phyloP scores from a whole-genome alignment of 2,329 filamentous ascomycete species.

The Exophiala lecanii-corni region DNA sequence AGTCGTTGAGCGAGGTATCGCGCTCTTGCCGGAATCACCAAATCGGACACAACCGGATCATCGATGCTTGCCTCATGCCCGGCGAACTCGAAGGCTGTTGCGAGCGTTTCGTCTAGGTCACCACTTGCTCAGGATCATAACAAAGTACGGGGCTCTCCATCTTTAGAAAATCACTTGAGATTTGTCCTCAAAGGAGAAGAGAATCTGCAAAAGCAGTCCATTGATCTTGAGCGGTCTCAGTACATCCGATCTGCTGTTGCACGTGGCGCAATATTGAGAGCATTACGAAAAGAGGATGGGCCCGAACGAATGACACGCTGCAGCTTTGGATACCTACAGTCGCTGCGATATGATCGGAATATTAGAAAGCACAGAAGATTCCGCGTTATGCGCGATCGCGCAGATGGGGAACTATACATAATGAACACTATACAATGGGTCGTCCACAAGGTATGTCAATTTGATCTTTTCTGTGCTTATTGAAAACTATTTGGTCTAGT shows the following conservation, averaged over 20 bases:
- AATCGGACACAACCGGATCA: not conserved
- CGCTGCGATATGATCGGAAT: slow-evolving; percentile 19
- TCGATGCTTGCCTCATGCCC: not conserved
- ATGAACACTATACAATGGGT: slow-evolving; percentile 27
- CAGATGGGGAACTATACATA: slow-evolving; percentile 25
- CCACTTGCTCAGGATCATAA: no score
- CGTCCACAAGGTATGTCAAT: slow-evolving; percentile 22
- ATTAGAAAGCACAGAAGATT: slow-evolving; percentile 15
- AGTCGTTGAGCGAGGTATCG: not conserved
- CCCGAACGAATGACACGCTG: slow-evolving; percentile 27
- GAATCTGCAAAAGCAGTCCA: not conserved
- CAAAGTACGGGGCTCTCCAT: slow-evolving; percentile 23
- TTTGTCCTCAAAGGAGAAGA: slow-evolving; percentile 21
- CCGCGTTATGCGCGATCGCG: slow-evolving; percentile 7
- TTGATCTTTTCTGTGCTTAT: no score
- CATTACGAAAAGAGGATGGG: slow-evolving; percentile 29
- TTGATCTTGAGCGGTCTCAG: not conserved
- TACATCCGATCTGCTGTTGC: slow-evolving; percentile 26
- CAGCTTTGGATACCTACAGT: slow-evolving; percentile 30
- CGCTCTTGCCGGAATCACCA: not conserved
- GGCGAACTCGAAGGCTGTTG: not conserved
- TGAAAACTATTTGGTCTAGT: no score
- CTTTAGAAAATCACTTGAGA: slow-evolving; percentile 26
- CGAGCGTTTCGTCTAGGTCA: not conserved
- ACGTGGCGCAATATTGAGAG: slow-evolving; percentile 30